Base-by-base conservation (phyloP, 1,284 basidiomycete species). In the Malassezia sympodialis region DNA sequence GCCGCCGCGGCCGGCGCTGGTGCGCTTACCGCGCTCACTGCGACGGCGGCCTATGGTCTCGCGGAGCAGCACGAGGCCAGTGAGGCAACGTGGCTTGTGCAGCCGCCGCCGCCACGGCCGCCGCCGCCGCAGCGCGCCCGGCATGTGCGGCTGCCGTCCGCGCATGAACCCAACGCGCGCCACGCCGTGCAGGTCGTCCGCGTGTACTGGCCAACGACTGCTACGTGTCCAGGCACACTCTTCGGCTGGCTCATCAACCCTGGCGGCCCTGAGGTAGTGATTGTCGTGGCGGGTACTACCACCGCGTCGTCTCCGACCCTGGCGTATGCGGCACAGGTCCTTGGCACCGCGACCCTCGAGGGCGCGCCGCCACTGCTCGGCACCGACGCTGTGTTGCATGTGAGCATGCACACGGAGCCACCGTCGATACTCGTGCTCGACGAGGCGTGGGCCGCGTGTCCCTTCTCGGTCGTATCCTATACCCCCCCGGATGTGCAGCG, bases 401-500 rank as follows among this genome's bases (percentile, higher is more conserved):
- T n/a, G n/a, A 4, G 11, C 12, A 8, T 28, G 27, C 41, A 43
- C 14, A 43, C 41, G 12, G 41, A 43, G 4, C 24, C 23, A 15
- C 23, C 24, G 15, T 6, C 37, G 6, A 8, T 39, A 2, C 10
- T 4, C 11, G 19, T 39, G 7, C 37, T 39, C 2, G 19, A 39
- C 19, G 12, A 12, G 1, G 37, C 37, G 10, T 43, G 41, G 41
- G 24, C 35, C 12, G 17, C 15, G 4, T 48, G 52, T n/a, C 19
- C 12, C 2, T 15, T 37, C 21, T 19, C 41, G 8, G 12, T 26
- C n/a, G 17, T 49, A 2, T 15, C 39, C 26, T 56, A 51, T 47
- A 27, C 43, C 14, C 54, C 35, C 12, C 54, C 54, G 17, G 34
- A 56, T 15, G 35, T 44, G 14, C 26, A 24, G 17, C n/a, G 26